phyloP scores from a whole-genome alignment of 2,329 filamentous ascomycete species.

The Cryphonectria naterciae region DNA sequence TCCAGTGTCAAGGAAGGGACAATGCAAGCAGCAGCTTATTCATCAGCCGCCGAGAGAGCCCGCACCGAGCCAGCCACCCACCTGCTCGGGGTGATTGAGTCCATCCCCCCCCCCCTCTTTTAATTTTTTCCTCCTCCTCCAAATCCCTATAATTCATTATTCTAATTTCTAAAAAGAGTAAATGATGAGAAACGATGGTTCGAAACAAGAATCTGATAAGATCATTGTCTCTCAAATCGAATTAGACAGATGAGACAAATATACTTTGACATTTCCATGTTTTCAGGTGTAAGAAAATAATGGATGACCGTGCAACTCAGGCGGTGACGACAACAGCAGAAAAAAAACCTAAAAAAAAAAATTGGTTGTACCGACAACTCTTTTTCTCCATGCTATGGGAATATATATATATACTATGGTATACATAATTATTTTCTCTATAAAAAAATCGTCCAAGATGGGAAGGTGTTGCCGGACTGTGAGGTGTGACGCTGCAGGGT shows the following conservation, averaged over 20 bases:
- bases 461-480: background rate
- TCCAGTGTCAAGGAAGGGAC: background rate
- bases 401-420: too few relatives aligned
- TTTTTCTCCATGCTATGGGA: background rate
- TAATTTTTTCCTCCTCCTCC: background rate
- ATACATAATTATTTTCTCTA: background rate
- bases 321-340: background rate
- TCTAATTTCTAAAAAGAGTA: background rate
- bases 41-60: slow-evolving; percentile 3
- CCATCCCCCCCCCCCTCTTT: background rate
- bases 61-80: background rate
- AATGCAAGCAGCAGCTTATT: background rate
- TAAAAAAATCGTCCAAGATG: background rate
- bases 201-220: background rate
- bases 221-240: background rate
- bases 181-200: background rate
- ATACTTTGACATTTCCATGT: background rate
- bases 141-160: too few relatives aligned
- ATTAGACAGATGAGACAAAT: background rate
- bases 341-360: too few relatives aligned
- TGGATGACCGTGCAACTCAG: background rate
- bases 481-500: background rate
- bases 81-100: background rate
- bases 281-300: background rate
- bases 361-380: background rate